These are phyloP conservation scores for Entoloma clypeatum DNA, from an alignment of 1,284 basidiomycete genomes.

Conservation along the genomic window DNA sequence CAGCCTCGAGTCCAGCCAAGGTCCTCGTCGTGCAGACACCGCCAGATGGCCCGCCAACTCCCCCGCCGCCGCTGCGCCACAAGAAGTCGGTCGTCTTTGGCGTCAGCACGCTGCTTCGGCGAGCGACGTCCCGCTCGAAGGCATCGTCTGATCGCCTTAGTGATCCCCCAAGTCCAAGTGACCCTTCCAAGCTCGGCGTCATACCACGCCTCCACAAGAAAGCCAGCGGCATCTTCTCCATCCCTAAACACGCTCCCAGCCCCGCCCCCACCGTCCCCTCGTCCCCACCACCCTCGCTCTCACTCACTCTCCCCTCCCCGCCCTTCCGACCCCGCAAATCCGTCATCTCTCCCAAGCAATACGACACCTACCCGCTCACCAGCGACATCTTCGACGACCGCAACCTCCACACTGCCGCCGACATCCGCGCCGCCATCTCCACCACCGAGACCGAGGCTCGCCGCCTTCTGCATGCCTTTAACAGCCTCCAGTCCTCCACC, in stretches of 20 bases:
- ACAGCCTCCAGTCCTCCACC: slow-evolving; percentile 58
- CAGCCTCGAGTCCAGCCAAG: slow-evolving; percentile 4
- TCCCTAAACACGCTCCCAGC: slow-evolving; percentile 13
- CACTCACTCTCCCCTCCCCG: slow-evolving; percentile 14
- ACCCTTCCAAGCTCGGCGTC: slow-evolving; percentile 29
- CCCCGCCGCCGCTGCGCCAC: slow-evolving; percentile 34
- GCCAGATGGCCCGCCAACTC: slow-evolving; percentile 18
- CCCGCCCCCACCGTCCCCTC: slow-evolving; percentile 16
- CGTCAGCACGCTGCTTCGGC: slow-evolving; percentile 53
- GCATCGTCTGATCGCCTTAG: slow-evolving; percentile 18
- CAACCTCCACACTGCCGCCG: slow-evolving; percentile 45
- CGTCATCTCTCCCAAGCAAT: slow-evolving; percentile 24
- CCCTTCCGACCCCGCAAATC: slow-evolving; percentile 14
- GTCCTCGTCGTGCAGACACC: slow-evolving; percentile 16
- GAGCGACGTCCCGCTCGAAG: slow-evolving; percentile 42
- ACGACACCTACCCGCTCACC: too few species aligned
- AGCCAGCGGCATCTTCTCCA: slow-evolving; percentile 29
- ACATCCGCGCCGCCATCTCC: slow-evolving; percentile 59
- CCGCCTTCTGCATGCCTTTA: slow-evolving; percentile 65
- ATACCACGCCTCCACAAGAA: slow-evolving; percentile 42
- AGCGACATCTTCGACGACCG: slow-evolving; percentile 44
- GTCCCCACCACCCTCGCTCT: slow-evolving; percentile 10
- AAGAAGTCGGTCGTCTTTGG: slow-evolving; percentile 51
- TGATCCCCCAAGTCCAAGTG: slow-evolving; percentile 29
- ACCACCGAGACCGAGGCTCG: slow-evolving; percentile 61